Evolutionary conservation across 1,139 yeast species (phyloP), one percentile per base, ranked within the genome.

Genomic region (Wickerhamomyces sp.): DNA sequence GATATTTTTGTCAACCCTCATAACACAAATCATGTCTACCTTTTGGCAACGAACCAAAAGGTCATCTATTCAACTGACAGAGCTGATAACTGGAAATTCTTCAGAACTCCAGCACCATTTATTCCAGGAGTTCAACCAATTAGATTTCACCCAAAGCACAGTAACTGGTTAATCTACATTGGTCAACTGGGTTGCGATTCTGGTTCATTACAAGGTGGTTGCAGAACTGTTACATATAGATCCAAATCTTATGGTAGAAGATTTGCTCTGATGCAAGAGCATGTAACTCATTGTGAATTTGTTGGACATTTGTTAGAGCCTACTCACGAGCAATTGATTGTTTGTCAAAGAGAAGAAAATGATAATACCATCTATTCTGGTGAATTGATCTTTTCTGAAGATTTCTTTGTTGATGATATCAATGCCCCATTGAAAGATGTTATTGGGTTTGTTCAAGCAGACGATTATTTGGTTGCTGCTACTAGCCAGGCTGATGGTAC

Each of bases 401-500:
- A 64, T 49, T 85, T 84, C 63, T 57, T 64, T 30, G 27, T 38
- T 25, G 38, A 45, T 16, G 34, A 31, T 9, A 57, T 61, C 7
- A 55, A 51, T 3, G 60, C 61, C 1, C 58, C 74, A 8, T 74
- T 77, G 52, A 74, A 73, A 3, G 63, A 68, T 30, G 74, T 81
- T 33, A 70, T 81, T 37, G 94, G 89, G 0, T 78, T 76, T 49
- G 83, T 87, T 15, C 64, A 76, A 27, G 74, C 77, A 28, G 78
- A 86, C n/a, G 80, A 76, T 31, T 92, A 75, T 56, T 67, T 85
- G 25, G 76, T 90, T 22, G 87, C 82, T 34, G 96, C 96, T 0
- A 67, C 81, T 17, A 55, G 64, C 29, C 55, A 58, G 22, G 57
- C 49, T 2, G 57, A 59, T 27, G 61, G 58, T 10, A 66, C 68